Percentiles rank a stretch among this genome's conserved stretches.
Conservation (phyloP, 495 filamentous ascomycete genomes). For the Penicillium longicatenatum region DNA sequence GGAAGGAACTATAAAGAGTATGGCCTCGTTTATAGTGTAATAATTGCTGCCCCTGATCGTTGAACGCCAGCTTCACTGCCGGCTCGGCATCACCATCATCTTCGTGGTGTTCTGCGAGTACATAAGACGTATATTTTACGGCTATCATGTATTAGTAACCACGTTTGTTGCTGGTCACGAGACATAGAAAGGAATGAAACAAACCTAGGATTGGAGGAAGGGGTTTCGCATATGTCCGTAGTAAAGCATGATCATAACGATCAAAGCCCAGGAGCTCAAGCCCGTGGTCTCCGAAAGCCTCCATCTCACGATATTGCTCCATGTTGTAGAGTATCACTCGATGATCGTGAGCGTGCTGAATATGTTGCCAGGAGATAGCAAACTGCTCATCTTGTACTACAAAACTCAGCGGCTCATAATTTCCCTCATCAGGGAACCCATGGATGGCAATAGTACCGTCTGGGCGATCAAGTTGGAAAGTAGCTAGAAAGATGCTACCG, state of each 20-base stretch:
- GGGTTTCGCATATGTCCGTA: neutral
- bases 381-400: conserved; percentile 30
- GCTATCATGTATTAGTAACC: conserved; percentile 11
- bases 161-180: neutral
- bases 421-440: conserved; percentile 32
- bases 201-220: conserved; percentile 11
- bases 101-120: neutral
- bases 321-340: conserved; percentile 36
- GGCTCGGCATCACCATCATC: conserved; percentile 14
- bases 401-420: conserved; percentile 37
- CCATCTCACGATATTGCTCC: neutral
- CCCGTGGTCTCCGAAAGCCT: neutral
- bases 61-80: conserved; percentile 36
- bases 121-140: conserved; percentile 3
- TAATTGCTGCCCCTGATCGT: conserved; percentile 40
- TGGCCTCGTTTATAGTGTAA: conserved; percentile 20
- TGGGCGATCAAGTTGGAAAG: conserved; percentile 20
- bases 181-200: conserved; percentile 1
- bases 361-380: conserved; percentile 48
- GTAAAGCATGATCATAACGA: neutral
- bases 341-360: conserved; percentile 19
- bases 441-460: conserved; percentile 20
- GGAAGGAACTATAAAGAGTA: conserved; percentile 18
- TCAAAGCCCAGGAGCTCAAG: too few relatives aligned
- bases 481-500: conserved; percentile 31